Evolutionary conservation across 306 rosid species (phyloP).

Genomic region (Herpetospermum pedunculosum): DNA sequence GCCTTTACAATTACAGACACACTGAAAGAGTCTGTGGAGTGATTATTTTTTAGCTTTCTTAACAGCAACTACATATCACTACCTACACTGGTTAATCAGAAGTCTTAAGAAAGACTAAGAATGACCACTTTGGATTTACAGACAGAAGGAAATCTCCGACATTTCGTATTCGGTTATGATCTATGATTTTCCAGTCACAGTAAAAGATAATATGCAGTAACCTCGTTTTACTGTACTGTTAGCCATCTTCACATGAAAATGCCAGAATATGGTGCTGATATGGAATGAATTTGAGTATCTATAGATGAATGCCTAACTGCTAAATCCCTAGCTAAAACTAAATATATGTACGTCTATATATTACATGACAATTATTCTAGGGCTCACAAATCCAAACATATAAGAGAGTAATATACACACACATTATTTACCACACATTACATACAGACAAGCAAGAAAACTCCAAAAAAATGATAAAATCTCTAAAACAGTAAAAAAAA

Average conservation of each 20-base stretch:
- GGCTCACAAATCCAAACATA: not conserved
- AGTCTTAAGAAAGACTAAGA: not conserved
- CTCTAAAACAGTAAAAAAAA: not conserved
- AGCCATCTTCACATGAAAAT: not conserved
- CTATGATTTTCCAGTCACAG: not conserved
- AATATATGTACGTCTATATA: not conserved
- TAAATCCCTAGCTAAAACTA: not conserved
- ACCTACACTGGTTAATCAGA: not conserved
- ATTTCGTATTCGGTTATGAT: not conserved
- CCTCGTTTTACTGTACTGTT: not conserved
- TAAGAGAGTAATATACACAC: not conserved
- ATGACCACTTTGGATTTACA: not conserved
- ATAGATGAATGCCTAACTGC: not conserved
- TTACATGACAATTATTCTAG: slow-evolving; percentile 1
- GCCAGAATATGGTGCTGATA: not conserved
- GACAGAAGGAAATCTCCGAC: not conserved
- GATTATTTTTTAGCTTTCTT: not conserved
- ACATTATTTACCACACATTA: not conserved
- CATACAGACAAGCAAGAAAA: not conserved
- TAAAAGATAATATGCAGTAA: not conserved
- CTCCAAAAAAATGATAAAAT: not conserved
- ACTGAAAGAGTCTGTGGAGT: not conserved
- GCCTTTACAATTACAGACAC: not conserved
- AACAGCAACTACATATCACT: not conserved
- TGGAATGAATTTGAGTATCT: not conserved